These are phyloP conservation scores for Sistotremastrum suecicum DNA, from an alignment of 768 basidiomycete genomes.

Conservation along the genomic window DNA sequence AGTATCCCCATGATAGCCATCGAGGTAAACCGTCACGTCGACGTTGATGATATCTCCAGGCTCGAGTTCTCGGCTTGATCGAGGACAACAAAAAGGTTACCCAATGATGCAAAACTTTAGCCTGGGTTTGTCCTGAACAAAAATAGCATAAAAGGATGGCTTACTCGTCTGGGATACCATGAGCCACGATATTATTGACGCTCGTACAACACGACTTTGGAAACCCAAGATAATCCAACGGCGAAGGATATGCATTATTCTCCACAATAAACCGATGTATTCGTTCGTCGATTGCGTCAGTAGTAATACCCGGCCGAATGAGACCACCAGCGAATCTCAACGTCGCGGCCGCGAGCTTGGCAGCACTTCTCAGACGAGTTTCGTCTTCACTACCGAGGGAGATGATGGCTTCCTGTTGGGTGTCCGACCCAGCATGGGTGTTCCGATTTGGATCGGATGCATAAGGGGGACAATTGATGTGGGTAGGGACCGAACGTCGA, in stretches of 20 bases:
- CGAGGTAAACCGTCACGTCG: conserved; percentile 73
- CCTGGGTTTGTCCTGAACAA: not conserved
- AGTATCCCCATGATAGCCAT: conserved; percentile 85
- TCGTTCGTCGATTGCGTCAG: conserved; percentile 54
- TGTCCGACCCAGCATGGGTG: conserved; percentile 3
- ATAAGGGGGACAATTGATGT: conserved; percentile 46
- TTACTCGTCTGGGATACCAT: conserved; percentile 87
- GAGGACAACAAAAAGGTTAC: not conserved
- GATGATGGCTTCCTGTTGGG: conserved; percentile 23
- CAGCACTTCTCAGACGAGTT: conserved; percentile 34
- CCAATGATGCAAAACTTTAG: not conserved
- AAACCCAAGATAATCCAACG: conserved; percentile 61
- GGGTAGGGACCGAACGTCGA: conserved; percentile 39
- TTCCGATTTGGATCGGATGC: conserved; percentile 11
- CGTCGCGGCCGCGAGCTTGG: conserved; percentile 39
- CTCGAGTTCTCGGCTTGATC: conserved; percentile 55
- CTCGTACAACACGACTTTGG: conserved; percentile 77
- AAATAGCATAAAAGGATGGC: conserved; percentile 11
- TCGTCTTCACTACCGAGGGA: conserved; percentile 41
- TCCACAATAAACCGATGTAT: conserved; percentile 60
- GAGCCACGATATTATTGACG: conserved; percentile 74
- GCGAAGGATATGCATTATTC: conserved; percentile 74
- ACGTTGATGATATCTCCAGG: conserved; percentile 81
- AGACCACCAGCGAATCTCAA: conserved; percentile 39
- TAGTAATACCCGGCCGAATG: conserved; percentile 59